phyloP scores from a whole-genome alignment of 73 alveolate genomes.

The Symbiodinium pilosum region DNA sequence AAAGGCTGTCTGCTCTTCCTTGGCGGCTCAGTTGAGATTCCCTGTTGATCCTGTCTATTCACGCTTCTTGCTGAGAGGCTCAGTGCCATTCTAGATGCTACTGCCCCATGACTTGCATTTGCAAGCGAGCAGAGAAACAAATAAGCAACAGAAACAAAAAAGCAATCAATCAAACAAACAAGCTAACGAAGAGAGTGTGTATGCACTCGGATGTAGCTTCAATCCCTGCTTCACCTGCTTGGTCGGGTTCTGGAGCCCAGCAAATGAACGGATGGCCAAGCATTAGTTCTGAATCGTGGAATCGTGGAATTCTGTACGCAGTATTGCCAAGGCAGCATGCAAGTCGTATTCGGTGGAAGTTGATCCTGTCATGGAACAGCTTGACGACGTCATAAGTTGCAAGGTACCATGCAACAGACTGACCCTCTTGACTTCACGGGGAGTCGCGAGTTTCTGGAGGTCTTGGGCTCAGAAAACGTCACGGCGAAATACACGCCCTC shows the following conservation, averaged over 20 bases:
- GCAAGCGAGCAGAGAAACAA: too few species aligned
- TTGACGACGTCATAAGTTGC: background rate
- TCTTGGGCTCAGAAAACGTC: background rate
- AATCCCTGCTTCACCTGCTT: too few species aligned
- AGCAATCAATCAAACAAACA: too few species aligned
- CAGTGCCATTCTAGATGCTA: background rate
- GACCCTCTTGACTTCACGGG: slow-evolving; percentile 60
- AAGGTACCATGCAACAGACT: slow-evolving; percentile 25
- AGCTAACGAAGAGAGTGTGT: too few species aligned
- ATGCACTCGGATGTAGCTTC: too few species aligned
- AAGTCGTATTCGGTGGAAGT: background rate
- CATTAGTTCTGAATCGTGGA: too few species aligned
- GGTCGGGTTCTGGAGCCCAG: too few species aligned
- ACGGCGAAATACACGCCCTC: background rate
- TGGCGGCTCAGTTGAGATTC: background rate
- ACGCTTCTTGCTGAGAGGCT: background rate
- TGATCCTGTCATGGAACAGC: background rate
- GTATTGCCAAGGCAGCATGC: too few species aligned
- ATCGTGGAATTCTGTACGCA: too few species aligned
- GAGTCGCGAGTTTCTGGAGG: slow-evolving; percentile 38
- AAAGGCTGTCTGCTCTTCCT: background rate
- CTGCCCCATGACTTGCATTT: too few species aligned
- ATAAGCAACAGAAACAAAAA: too few species aligned
- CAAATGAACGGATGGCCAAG: too few species aligned
- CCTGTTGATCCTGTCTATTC: background rate